Evolutionary conservation across 805 yeast genomes (phyloP), one percentile per base, ranked within the genome.

Genomic region (Ogataea trehaloabstinens): DNA sequence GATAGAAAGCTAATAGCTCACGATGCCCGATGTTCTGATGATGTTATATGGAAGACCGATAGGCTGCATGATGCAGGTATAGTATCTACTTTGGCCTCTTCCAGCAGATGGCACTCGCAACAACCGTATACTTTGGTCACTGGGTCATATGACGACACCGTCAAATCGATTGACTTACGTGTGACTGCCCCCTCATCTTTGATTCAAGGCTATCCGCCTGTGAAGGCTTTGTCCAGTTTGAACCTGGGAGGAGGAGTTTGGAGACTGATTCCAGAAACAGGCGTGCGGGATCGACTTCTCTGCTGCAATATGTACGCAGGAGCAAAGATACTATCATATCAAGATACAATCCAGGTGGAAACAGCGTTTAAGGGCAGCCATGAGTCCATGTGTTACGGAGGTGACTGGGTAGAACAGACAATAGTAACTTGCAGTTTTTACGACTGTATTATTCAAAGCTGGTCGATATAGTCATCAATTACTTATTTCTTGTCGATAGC

Each of bases 271-370:
- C 96, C 95, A 2, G 45, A 49, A n/a, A 68, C 76, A 15, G 49
- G 54, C 4, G 49, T 55, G 11, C 68, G 67, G 24, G 63, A 74
- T 40, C 64, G 76, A 29, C 71, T 91, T 0, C 63, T 91, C 35
- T 79, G 82, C 0, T 90, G 97, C 58, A 88, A 96, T 55, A 93
- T 93, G 98, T 91, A 91, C 55, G 89, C 87, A 49, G 99, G 99
- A 13, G 96, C 95, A 2, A 70, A 89, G 41, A 67, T 90, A 0
- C 58, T 90, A 1, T 58, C 58, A 11, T 54, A 70, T n/a, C 42
- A 45, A 4, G 64, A 55, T 8, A 40, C 48, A 2, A 51, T 63
- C 1, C 37, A 41, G 6, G 60, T 74, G 38, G 55, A 60, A 3
- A 65, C 67, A 19, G 73, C 70, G 40, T 74, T 76, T 56, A 82